phyloP scores from a whole-genome alignment of 106 monocot genomes.

The Chionographis japonica region DNA sequence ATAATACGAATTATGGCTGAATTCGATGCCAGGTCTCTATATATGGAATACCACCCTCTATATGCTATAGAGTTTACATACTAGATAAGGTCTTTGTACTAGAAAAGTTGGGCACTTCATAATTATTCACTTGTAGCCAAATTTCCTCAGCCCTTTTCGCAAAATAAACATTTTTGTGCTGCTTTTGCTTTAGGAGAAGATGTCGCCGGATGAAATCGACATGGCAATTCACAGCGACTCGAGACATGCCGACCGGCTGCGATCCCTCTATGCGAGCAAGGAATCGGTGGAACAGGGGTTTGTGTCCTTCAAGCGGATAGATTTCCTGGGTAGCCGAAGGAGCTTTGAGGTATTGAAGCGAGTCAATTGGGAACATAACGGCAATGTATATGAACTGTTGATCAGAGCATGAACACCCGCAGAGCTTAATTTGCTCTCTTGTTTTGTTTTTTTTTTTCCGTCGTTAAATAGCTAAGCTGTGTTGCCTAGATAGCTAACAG shows the following conservation, averaged over 20 bases:
- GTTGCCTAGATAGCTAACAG: too few relatives aligned
- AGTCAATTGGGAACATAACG: slow-evolving; percentile 53
- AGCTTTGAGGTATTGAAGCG: slow-evolving; percentile 83
- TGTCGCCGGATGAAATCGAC: slow-evolving; percentile 61
- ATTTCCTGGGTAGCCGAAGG: slow-evolving; percentile 78
- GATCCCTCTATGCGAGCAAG: slow-evolving; percentile 56
- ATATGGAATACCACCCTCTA: too few relatives aligned
- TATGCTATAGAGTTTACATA: too few relatives aligned
- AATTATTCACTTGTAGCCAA: too few relatives aligned
- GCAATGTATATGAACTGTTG: slow-evolving; percentile 68
- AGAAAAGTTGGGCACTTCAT: too few relatives aligned
- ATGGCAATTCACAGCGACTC: slow-evolving; percentile 92
- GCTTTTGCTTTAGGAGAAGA: slow-evolving; percentile 51
- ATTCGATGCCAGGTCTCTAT: too few relatives aligned
- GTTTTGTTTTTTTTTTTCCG: too few relatives aligned
- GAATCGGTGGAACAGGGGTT: slow-evolving; percentile 46
- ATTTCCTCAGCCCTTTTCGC: too few relatives aligned
- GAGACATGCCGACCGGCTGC: slow-evolving; percentile 69
- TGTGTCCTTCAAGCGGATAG: slow-evolving; percentile 54
- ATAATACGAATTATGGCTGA: too few relatives aligned
- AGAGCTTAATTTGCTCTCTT: too few relatives aligned
- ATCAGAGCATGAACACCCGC: slow-evolving; percentile 45
- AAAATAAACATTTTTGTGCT: not conserved
- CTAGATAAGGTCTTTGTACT: too few relatives aligned
- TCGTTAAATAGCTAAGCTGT: too few relatives aligned